Evolutionary conservation across 306 rosid species (phyloP).

Genomic region (Vigna angularis): DNA sequence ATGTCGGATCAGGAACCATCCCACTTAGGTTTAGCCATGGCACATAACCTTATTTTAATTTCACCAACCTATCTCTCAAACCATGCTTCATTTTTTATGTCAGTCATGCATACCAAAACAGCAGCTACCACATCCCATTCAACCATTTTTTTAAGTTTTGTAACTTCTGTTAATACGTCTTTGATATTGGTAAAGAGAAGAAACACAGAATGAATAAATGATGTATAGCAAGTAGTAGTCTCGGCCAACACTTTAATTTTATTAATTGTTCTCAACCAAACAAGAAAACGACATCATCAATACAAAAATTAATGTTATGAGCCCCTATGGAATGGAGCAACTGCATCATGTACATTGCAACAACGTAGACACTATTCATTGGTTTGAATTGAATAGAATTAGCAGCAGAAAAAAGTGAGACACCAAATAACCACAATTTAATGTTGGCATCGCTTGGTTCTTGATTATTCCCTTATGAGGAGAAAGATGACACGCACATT

Average conservation of each 20-base stretch:
- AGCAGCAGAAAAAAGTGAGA: not conserved
- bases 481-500: not conserved
- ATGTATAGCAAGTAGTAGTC: not conserved
- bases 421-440: slow-evolving; percentile 11
- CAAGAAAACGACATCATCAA: slow-evolving; percentile 33
- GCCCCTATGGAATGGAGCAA: not conserved
- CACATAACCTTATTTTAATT: not conserved
- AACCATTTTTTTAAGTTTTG: slow-evolving; percentile 14
- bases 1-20: slow-evolving; percentile 29
- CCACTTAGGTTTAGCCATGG: not conserved
- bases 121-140: slow-evolving; percentile 14
- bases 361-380: slow-evolving; percentile 29
- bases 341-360: not conserved
- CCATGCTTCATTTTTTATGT: not conserved
- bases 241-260: slow-evolving; percentile 14
- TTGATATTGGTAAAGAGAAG: not conserved
- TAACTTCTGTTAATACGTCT: not conserved
- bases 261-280: slow-evolving; percentile 12
- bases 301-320: slow-evolving; percentile 11
- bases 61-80: not conserved
- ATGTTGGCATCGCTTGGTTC: not conserved
- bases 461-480: slow-evolving; percentile 9
- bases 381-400: slow-evolving; percentile 22
- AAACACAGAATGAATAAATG: not conserved
- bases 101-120: slow-evolving; percentile 3